A percentile compares a stretch with the other conserved stretches of the same genome.
These are phyloP conservation scores for Orbilia quercus DNA, from an alignment of 2,329 filamentous ascomycete genomes.

Conservation along the genomic window DNA sequence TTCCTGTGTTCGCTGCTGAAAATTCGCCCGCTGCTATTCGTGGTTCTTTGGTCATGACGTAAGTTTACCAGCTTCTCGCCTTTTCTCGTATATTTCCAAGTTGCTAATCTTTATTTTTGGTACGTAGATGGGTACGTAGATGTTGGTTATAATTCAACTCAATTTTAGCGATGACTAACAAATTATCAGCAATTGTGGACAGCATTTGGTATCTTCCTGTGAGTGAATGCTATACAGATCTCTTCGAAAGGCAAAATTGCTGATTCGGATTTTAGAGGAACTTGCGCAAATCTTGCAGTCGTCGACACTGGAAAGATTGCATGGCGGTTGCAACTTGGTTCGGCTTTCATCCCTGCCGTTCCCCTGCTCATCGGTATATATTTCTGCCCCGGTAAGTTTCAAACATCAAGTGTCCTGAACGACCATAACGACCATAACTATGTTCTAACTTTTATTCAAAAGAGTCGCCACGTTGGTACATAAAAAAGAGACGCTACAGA, in stretches of 20 bases:
- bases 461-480: slow-evolving; percentile 69
- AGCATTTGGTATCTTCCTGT: slow-evolving; percentile 73
- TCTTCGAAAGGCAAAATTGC: neutral
- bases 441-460: slow-evolving; percentile 17
- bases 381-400: slow-evolving; percentile 67
- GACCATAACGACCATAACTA: neutral
- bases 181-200: slow-evolving; percentile 64
- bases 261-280: slow-evolving; percentile 62
- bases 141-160: too few relatives aligned
- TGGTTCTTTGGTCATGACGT: slow-evolving; percentile 70
- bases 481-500: slow-evolving; percentile 73
- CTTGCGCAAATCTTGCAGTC: slow-evolving; percentile 74
- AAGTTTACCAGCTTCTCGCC: too few relatives aligned
- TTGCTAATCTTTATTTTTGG: slow-evolving; percentile 55
- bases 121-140: slow-evolving; percentile 35
- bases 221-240: neutral
- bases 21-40: slow-evolving; percentile 69
- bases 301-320: slow-evolving; percentile 70
- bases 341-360: slow-evolving; percentile 74
- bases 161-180: neutral
- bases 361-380: slow-evolving; percentile 71
- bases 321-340: slow-evolving; percentile 74
- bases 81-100: slow-evolving; percentile 65
- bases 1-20: slow-evolving; percentile 69
- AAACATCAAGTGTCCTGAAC: neutral